Base-by-base conservation (phyloP, 768 basidiomycete species). In the Tylopilus balloui region DNA sequence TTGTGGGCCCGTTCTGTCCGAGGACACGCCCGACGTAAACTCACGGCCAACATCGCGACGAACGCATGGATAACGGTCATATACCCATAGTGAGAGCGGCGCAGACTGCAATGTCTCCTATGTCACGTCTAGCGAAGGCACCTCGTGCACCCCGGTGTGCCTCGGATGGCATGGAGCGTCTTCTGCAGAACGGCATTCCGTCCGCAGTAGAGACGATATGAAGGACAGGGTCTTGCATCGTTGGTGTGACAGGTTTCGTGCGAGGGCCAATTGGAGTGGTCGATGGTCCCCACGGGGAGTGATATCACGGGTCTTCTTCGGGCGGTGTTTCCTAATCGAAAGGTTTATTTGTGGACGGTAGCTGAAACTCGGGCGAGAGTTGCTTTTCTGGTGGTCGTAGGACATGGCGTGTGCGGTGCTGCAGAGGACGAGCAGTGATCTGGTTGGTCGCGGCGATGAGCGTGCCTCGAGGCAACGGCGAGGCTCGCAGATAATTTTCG, bases 381-480 rank as follows among this genome's bases (percentile, higher is more conserved):
- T 56, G 42, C 42, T 53, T 48, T 48, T 55, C 53, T 42, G 19
- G 54, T 56, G 28, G 17, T 24, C 34, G 11, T 36, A n/a, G n/a
- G n/a, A n/a, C 27, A 27, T 27, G 24, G 24, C 4, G 24, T 8
- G 24, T n/a, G 8, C 8, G 4, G 24, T 25, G 27, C 27, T 27
- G 27, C 27, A 10, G 27, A 27, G 27, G 27, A 27, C 27, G 9
- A 27, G 27, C 27, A 27, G 27, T 27, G 27, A 10, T 27, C 9
- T 27, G 27, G 7, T 9, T 27, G 8, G 27, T 27, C 4, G 27
- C 11, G 31, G 13, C 31, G 13, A 15, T 27, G 13, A 17, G 40
- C 6, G 54, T 7, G 62, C 64, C 64, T 57, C 60, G 64, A 66
- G 65, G 64, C 48, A 32, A 20, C 13, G 14, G 55, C 37, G 57